A percentile compares a stretch with the other conserved stretches of the same genome.
phyloP scores from a whole-genome alignment of 2,329 filamentous ascomycete species.

The Calycina marina region DNA sequence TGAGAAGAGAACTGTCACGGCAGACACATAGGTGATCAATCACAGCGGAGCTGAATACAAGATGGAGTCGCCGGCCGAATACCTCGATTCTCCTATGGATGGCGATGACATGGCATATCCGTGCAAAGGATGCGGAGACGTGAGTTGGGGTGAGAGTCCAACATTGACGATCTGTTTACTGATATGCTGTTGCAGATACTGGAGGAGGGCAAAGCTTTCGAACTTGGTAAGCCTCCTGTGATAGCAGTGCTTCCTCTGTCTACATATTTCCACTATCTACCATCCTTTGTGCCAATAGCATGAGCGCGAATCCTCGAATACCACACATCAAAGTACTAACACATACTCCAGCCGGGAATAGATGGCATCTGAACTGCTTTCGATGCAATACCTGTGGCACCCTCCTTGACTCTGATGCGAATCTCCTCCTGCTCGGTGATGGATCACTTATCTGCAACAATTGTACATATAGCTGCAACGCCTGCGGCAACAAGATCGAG shows the following conservation, averaged over 20 bases:
- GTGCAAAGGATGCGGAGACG: conserved; percentile 88
- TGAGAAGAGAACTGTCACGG: conserved; percentile 15
- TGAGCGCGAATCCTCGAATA: not conserved
- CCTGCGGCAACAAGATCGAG: conserved; percentile 94
- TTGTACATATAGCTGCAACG: conserved; percentile 97
- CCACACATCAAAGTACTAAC: not conserved
- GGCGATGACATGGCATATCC: conserved; percentile 68
- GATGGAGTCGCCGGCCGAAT: conserved; percentile 40
- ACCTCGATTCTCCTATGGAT: conserved; percentile 42
- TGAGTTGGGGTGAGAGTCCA: conserved; percentile 28
- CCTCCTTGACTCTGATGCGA: conserved; percentile 93
- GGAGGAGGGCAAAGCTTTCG: conserved; percentile 96
- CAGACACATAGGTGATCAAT: conserved; percentile 8
- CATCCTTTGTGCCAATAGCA: not conserved
- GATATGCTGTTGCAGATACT: conserved; percentile 53
- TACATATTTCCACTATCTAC: not conserved
- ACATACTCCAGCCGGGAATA: conserved; percentile 58
- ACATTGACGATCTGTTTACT: conserved; percentile 11
- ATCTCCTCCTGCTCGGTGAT: conserved; percentile 90
- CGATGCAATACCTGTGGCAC: conserved; percentile 92
- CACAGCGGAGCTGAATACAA: conserved; percentile 8
- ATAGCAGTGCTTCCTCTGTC: conserved; percentile 1
- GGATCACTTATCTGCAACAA: conserved; percentile 98
- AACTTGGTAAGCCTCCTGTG: conserved; percentile 55
- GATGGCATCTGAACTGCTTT: conserved; percentile 99